Percentiles rank a stretch among this genome's conserved stretches.
These are phyloP conservation scores for Coemansia sp. DNA, from an alignment of 192 early-diverging fungal genomes.

Conservation along the genomic window DNA sequence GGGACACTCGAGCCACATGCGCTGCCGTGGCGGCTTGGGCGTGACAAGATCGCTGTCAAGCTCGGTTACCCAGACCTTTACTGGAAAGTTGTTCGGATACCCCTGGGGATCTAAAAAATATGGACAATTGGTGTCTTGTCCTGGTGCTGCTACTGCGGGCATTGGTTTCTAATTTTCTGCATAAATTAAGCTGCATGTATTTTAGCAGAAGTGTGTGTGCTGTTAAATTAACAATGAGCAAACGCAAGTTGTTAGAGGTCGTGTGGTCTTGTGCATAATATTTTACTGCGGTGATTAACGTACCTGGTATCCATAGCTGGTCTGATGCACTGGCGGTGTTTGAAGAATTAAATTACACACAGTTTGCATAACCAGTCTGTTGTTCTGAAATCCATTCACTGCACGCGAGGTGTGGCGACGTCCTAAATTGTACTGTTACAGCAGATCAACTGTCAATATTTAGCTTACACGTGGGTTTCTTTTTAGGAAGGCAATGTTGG, in stretches of 20 bases:
- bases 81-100: slow-evolving; percentile 25
- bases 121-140: slow-evolving; percentile 1
- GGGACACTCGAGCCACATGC: slow-evolving; percentile 27
- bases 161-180: slow-evolving; percentile 14
- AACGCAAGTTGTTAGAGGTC: background rate
- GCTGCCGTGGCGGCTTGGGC: slow-evolving; percentile 20
- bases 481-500: background rate
- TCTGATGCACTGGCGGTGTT: background rate
- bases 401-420: slow-evolving; percentile 13
- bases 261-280: background rate
- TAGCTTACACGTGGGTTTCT: background rate
- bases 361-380: slow-evolving; percentile 22
- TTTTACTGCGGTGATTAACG: background rate
- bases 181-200: background rate
- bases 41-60: slow-evolving; percentile 20
- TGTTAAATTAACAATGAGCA: background rate
- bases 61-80: slow-evolving; percentile 27
- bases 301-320: slow-evolving; percentile 13
- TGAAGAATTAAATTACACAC: slow-evolving; percentile 21
- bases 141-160: slow-evolving; percentile 15
- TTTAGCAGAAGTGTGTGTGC: background rate
- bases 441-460: background rate
- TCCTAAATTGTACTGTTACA: slow-evolving; percentile 3
- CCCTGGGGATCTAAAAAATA: slow-evolving; percentile 35
- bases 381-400: slow-evolving; percentile 13